Base-by-base conservation (phyloP, 202 grass and related monocot species). In the Cymbopogon flexuosus region DNA sequence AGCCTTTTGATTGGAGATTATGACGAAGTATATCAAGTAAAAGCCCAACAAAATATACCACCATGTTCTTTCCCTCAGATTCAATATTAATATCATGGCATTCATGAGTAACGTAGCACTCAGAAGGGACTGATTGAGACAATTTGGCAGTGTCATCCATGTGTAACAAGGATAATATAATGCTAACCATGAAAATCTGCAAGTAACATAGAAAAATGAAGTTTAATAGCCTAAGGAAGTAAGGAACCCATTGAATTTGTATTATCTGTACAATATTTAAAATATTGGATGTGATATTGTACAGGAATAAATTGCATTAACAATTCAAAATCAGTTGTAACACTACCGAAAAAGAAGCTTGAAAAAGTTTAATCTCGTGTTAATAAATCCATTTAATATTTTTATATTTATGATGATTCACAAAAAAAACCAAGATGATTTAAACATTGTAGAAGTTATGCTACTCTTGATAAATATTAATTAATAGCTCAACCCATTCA, bases 141-240 rank as follows among this genome's bases (percentile, higher is more conserved):
- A 90, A 47, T 68, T 94, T 90, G 31, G 80, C 79, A 62, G 67
- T 89, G 16, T 83, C 70, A 64, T 97, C 89, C 83, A 94, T 89
- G 85, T 92, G 90, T 77, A 97, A 70, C 40, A 97, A 85, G 74
- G 89, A 91, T 70, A 82, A 79, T 76, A 94, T 78, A 80, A 97
- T 93, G 81, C 81, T 89, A 80, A 90, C 90, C 92, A 94, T 91
- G 81, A 94, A 97, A 74, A 97, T 88, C 94, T 97, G 86, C 68
- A 88, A 29, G 18, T 23, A 71, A 79, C 23, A 75, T 64, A 51
- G 69, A 75, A 58, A 65, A 67, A 62, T 49, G 31, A 83, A 73
- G 68, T 21, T 63, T 56, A 77, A 77, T 45, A 21, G 8, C 37
- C 24, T 8, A 61, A 61, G 12, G 6, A 22, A 39, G 40, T 43